Evolutionary conservation across 2,329 filamentous ascomycete species (phyloP).

Genomic region (Dryadomyces quercivorus): DNA sequence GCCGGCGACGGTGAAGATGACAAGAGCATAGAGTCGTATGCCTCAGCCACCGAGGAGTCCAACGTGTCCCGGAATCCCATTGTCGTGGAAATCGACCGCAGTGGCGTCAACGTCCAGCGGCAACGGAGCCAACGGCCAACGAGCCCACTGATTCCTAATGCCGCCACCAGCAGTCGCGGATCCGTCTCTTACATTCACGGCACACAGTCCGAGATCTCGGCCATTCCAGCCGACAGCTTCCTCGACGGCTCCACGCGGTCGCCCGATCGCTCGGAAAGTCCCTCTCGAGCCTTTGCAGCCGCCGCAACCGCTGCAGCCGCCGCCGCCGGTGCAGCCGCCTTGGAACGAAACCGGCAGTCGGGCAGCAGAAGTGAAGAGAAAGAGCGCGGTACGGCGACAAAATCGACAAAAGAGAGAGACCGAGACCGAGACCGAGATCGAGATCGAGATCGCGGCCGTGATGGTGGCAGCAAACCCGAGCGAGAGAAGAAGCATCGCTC

Average conservation of each 20-base stretch:
- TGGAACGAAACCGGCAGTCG: slow-evolving; percentile 20
- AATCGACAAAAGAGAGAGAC: slow-evolving; percentile 4
- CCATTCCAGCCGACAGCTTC: slow-evolving; percentile 52
- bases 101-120: slow-evolving; percentile 21
- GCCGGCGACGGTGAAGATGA: slow-evolving; percentile 43
- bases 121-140: slow-evolving; percentile 43
- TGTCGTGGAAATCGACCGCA: slow-evolving; percentile 73
- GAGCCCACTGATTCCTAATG: slow-evolving; percentile 50
- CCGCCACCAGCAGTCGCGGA: slow-evolving; percentile 43
- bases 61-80: slow-evolving; percentile 67
- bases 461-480: slow-evolving; percentile 31
- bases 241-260: slow-evolving; percentile 41
- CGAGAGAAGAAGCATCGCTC: slow-evolving; percentile 36
- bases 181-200: slow-evolving; percentile 48
- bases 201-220: slow-evolving; percentile 74
- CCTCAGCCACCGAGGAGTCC: slow-evolving; percentile 68
- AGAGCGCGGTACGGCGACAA: slow-evolving; percentile 25
- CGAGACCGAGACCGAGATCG: slow-evolving; percentile 18
- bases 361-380: slow-evolving; percentile 24
- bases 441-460: slow-evolving; percentile 6
- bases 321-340: slow-evolving; percentile 27
- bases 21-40: slow-evolving; percentile 59
- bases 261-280: slow-evolving; percentile 28
- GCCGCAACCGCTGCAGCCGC: slow-evolving; percentile 26
- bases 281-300: slow-evolving; percentile 26